phyloP scores from a whole-genome alignment of 2,329 filamentous ascomycete species.

The Metarhizium humberi region DNA sequence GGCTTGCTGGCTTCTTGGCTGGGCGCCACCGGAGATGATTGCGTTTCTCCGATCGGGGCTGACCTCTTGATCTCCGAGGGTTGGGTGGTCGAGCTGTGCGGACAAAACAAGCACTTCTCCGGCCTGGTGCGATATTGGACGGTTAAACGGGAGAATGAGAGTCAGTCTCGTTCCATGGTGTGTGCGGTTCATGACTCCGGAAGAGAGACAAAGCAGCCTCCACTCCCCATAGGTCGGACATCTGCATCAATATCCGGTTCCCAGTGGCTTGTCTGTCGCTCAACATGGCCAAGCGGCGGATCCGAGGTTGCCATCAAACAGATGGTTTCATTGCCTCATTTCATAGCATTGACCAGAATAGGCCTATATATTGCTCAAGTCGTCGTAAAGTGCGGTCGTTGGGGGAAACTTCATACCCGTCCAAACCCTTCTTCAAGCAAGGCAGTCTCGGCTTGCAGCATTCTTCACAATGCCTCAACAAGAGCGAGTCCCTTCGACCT shows the following conservation, averaged over 20 bases:
- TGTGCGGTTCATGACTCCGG: no score
- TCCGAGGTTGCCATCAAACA: background rate
- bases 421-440: background rate
- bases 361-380: background rate
- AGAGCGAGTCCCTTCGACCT: slow-evolving; percentile 18
- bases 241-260: background rate
- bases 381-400: background rate
- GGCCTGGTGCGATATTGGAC: background rate
- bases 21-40: background rate
- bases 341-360: no score
- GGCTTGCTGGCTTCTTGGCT: background rate
- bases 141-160: background rate
- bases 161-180: no score
- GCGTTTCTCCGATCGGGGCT: background rate
- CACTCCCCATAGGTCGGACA: background rate
- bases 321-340: background rate
- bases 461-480: slow-evolving; percentile 16
- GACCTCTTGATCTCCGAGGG: background rate
- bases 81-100: background rate
- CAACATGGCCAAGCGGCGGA: background rate
- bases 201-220: no score
- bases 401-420: background rate
- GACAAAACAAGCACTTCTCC: background rate
- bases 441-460: background rate
- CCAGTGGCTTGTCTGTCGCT: background rate